These are phyloP conservation scores for Agastache rugosa DNA, from an alignment of 257 asterid species.

Conservation along the genomic window DNA sequence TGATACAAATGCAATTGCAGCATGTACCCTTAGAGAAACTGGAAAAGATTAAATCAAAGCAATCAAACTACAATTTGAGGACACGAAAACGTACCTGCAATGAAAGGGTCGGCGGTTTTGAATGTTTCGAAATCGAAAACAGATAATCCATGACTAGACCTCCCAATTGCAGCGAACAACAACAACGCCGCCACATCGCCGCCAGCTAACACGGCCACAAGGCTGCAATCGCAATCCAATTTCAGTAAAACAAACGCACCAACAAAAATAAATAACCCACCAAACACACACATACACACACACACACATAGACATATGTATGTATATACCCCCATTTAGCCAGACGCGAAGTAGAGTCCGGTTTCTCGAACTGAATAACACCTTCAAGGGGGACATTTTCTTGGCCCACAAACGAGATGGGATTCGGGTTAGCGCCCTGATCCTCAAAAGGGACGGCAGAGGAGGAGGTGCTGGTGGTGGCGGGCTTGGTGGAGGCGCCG, in stretches of 20 bases:
- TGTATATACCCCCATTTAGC: conserved; percentile 72
- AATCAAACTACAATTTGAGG: not conserved
- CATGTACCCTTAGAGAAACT: not conserved
- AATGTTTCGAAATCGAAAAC: conserved; percentile 76
- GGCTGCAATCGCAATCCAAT: conserved; percentile 49
- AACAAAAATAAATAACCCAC: not conserved
- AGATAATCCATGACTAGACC: conserved; percentile 81
- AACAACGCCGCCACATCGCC: conserved; percentile 87
- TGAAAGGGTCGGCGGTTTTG: conserved; percentile 84
- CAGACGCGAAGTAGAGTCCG: conserved; percentile 48
- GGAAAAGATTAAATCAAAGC: not conserved
- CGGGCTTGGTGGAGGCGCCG: conserved; percentile 44
- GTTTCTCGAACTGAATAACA: conserved; percentile 84
- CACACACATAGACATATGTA: no score
- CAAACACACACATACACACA: not conserved
- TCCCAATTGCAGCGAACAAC: conserved; percentile 83
- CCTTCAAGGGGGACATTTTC: conserved; percentile 76
- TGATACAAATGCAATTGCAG: not conserved
- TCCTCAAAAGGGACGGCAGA: conserved; percentile 35
- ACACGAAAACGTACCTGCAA: conserved; percentile 62
- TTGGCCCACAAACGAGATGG: conserved; percentile 60
- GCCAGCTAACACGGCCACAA: conserved; percentile 78
- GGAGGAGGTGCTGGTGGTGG: conserved; percentile 44
- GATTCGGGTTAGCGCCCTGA: conserved; percentile 37
- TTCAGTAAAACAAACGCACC: not conserved